Evolutionary conservation across 352 stramenopile genomes (phyloP).

Genomic region (Halophytophthora batemanensis): DNA sequence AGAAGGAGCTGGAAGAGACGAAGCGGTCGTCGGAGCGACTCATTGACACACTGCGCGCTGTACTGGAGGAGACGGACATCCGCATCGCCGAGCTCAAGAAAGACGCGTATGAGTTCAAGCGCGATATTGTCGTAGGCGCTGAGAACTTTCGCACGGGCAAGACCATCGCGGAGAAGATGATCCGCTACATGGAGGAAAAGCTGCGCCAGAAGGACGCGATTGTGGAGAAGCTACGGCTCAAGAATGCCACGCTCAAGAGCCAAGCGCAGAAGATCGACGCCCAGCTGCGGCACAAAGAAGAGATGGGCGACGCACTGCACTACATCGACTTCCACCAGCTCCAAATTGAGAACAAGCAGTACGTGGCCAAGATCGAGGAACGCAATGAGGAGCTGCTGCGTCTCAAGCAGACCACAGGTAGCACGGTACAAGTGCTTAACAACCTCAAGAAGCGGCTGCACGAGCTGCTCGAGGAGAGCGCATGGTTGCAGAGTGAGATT

Average conservation of each 20-base stretch:
- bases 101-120: slow-evolving; percentile 95
- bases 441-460: slow-evolving; percentile 89
- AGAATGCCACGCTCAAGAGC: slow-evolving; percentile 92
- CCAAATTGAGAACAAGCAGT: slow-evolving; percentile 97
- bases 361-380: slow-evolving; percentile 94
- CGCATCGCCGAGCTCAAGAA: slow-evolving; percentile 94
- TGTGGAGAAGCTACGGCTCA: slow-evolving; percentile 92
- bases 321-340: slow-evolving; percentile 97
- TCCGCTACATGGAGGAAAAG: slow-evolving; percentile 95
- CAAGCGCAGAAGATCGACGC: slow-evolving; percentile 91
- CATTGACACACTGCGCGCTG: slow-evolving; percentile 91
- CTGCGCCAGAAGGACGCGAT: slow-evolving; percentile 89
- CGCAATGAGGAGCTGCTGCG: slow-evolving; percentile 92
- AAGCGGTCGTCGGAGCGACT: slow-evolving; percentile 89
- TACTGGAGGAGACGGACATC: slow-evolving; percentile 94
- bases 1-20: slow-evolving; percentile 89
- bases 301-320: slow-evolving; percentile 93
- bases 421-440: slow-evolving; percentile 89
- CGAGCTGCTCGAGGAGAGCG: slow-evolving; percentile 80
- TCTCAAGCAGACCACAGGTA: slow-evolving; percentile 89
- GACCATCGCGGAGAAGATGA: slow-evolving; percentile 92
- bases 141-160: slow-evolving; percentile 94
- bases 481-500: slow-evolving; percentile 83
- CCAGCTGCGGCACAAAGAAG: slow-evolving; percentile 92
- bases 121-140: slow-evolving; percentile 92